These are phyloP conservation scores for Plasmodium sp. DNA, from an alignment of 169 alveolate species.

Conservation along the genomic window DNA sequence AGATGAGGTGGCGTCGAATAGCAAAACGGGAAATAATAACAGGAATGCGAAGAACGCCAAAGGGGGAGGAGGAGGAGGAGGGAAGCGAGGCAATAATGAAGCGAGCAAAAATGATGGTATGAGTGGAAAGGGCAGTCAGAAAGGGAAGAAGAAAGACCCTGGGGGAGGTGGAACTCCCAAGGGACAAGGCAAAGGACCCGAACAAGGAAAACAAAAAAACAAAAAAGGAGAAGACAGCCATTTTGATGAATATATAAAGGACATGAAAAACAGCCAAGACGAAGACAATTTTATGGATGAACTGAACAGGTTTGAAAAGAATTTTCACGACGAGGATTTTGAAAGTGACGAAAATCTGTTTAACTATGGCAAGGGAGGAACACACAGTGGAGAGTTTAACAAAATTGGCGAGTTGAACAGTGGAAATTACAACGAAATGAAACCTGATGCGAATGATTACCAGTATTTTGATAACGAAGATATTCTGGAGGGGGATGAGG, in stretches of 20 bases:
- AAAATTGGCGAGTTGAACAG: neutral
- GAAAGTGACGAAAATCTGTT: neutral
- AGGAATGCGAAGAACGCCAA: neutral
- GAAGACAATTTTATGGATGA: slow-evolving; percentile 48
- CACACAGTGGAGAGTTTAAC: neutral
- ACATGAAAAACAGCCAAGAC: neutral
- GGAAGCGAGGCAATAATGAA: neutral
- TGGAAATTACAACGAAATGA: slow-evolving; percentile 16
- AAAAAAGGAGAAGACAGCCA: neutral
- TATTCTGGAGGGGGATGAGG: slow-evolving; percentile 9
- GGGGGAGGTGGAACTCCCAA: neutral
- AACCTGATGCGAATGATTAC: slow-evolving; percentile 59
- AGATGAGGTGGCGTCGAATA: slow-evolving; percentile 2
- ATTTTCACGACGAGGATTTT: neutral
- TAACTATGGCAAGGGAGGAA: neutral
- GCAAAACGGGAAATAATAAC: neutral
- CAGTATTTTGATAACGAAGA: slow-evolving; percentile 31
- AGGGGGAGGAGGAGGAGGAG: neutral
- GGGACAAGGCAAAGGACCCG: neutral
- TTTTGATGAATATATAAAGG: neutral
- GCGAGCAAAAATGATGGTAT: neutral
- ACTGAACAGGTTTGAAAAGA: neutral
- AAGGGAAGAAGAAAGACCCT: neutral
- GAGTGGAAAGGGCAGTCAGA: neutral
- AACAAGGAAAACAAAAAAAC: neutral